Evolutionary conservation across 1,284 basidiomycete genomes (phyloP), one percentile per base, ranked within the genome.

Genomic region (Retiboletus flavoniger): DNA sequence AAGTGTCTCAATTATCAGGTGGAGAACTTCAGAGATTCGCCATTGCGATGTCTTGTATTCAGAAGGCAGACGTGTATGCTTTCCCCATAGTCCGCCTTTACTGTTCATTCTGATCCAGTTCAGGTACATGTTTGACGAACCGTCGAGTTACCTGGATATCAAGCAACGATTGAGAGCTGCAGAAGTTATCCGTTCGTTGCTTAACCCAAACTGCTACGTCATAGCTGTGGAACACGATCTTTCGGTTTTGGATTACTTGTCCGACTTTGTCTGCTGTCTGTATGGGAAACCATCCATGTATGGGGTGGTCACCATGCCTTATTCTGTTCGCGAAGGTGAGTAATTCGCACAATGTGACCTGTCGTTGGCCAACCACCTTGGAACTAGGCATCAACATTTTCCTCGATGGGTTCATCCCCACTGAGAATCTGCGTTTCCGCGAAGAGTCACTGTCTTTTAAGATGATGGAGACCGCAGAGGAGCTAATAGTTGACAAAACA

Each of bases 261-360:
- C 95, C 56, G 95, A 98, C 74, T 98, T 93, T 70, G 87, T 98
- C 68, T 98, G 95, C 74, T 94, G 92, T 75, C 75, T 98, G 43
- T 98, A 98, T 74, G 95, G 95, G 63, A 95, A 95, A 68, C 95
- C 95, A 3, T 94, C 93, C 14, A 92, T 94, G 81, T 97, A 97
- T 65, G 95, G 95, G 72, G 95, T 98, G 46, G 95, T 98, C 9
- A 98, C 95, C 3, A 93, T 98, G 91, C 95, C 95, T 39, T 94
- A 87, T 71, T 96, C 95, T 31, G 93, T 97, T 54, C 87, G 95
- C 60, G 95, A 98, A 88, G 95, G 92, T 93, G 53, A 28, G 79
- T 66, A 21, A 34, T 46, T 45, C 11, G 17, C 17, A 5, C 7
- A 28, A 47, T 46, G 58, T 45, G 29, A 44, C 16, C 11, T 35